Conservation (phyloP, 306 rosid species). For the Morella rubra region DNA sequence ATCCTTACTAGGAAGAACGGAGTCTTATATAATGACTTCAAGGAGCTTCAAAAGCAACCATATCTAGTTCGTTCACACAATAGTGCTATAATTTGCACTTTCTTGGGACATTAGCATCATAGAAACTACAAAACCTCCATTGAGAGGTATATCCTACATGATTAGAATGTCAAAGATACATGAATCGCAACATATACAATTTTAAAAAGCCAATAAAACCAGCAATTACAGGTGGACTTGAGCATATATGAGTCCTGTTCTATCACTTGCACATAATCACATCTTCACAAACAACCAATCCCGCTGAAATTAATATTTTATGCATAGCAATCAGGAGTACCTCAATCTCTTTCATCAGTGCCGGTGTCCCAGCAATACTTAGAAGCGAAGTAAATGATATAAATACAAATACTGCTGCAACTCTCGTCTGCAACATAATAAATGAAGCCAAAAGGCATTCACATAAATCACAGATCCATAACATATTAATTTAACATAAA, state of each 20-base stretch:
- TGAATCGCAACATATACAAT: not conserved
- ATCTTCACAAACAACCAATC: slow-evolving; percentile 16
- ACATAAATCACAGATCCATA: not conserved
- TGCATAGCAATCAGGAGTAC: slow-evolving; percentile 34
- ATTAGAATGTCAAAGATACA: not conserved
- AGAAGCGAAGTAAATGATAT: slow-evolving; percentile 86
- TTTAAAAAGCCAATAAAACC: not conserved
- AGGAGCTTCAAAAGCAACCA: no score
- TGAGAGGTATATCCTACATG: not conserved
- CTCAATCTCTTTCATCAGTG: slow-evolving; percentile 82
- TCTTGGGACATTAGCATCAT: no score
- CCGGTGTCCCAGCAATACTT: slow-evolving; percentile 91
- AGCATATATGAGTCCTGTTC: not conserved
- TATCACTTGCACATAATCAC: slow-evolving; percentile 16
- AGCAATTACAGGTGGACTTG: slow-evolving; percentile 9
- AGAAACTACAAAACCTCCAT: not conserved
- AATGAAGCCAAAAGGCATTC: slow-evolving; percentile 16
- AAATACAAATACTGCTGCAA: slow-evolving; percentile 88
- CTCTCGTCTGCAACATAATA: slow-evolving; percentile 72
- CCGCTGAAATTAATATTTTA: not conserved
- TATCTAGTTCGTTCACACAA: no score
- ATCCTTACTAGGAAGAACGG: no score
- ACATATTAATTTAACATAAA: not conserved
- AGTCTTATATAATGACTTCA: no score
- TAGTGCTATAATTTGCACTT: no score